phyloP scores from a whole-genome alignment of 345 rosid genomes.

The Euclidium syriacum region DNA sequence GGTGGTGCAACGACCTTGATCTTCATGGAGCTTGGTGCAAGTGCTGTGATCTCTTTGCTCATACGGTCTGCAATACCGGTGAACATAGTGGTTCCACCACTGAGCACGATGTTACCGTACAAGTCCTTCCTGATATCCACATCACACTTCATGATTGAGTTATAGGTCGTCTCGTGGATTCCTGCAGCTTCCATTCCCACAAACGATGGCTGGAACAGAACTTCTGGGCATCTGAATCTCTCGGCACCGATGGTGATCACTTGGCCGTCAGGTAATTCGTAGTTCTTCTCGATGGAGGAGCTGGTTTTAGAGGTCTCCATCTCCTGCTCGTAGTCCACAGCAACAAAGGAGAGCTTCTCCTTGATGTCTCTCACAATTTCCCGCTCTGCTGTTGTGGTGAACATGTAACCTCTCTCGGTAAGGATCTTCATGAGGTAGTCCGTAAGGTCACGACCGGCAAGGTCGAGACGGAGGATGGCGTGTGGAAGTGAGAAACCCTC shows the following conservation, averaged over 20 bases:
- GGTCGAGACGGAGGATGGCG: slow-evolving; percentile 63
- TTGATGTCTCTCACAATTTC: slow-evolving; percentile 92
- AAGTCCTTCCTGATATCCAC: slow-evolving; percentile 49
- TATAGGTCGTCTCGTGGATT: slow-evolving; percentile 64
- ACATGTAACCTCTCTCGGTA: slow-evolving; percentile 46
- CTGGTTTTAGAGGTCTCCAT: slow-evolving; percentile 61
- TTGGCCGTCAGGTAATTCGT: slow-evolving; percentile 62
- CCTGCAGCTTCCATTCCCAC: slow-evolving; percentile 74
- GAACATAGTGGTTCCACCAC: slow-evolving; percentile 80
- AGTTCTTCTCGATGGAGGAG: slow-evolving; percentile 65
- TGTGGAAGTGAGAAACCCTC: slow-evolving; percentile 63
- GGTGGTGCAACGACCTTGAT: slow-evolving; percentile 78
- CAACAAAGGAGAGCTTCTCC: slow-evolving; percentile 62
- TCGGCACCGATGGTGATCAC: slow-evolving; percentile 63
- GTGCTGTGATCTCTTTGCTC: slow-evolving; percentile 74
- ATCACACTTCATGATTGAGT: slow-evolving; percentile 62
- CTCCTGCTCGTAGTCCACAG: slow-evolving; percentile 61
- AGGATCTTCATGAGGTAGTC: slow-evolving; percentile 62
- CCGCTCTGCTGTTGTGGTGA: slow-evolving; percentile 76
- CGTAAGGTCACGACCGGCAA: slow-evolving; percentile 59
- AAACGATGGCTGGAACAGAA: slow-evolving; percentile 61
- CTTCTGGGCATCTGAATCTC: slow-evolving; percentile 66
- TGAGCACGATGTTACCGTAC: slow-evolving; percentile 65
- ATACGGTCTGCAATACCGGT: slow-evolving; percentile 68
- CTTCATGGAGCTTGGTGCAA: slow-evolving; percentile 76